Percentiles rank a stretch among this genome's conserved stretches.
Evolutionary conservation across 2,329 filamentous ascomycete genomes (phyloP).

Genomic region (Pseudofabraea citricarpa): DNA sequence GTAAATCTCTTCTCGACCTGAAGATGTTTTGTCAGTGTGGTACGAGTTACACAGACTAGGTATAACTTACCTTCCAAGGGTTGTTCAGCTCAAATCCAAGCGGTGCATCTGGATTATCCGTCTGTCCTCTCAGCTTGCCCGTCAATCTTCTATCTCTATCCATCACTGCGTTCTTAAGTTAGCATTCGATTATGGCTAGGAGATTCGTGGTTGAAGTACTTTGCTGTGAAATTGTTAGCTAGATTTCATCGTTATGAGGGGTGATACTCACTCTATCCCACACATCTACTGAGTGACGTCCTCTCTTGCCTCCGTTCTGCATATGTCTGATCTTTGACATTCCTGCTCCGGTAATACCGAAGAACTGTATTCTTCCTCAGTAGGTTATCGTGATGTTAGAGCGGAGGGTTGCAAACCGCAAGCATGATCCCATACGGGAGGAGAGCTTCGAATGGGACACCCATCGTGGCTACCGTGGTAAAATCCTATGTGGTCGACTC

Average conservation of each 20-base stretch:
- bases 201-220: constrained; percentile 19
- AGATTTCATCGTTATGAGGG: constrained; percentile 2
- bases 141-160: constrained; percentile 36
- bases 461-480: constrained; percentile 27
- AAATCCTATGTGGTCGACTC: constrained; percentile 13
- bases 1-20: constrained; percentile 27
- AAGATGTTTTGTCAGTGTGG: constrained; percentile 5
- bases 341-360: constrained; percentile 33
- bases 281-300: constrained; percentile 32
- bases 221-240: constrained; percentile 27
- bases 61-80: constrained; percentile 36
- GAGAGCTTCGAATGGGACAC: constrained; percentile 36
- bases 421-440: constrained; percentile 36
- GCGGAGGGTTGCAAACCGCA: constrained; percentile 24
- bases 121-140: constrained; percentile 33
- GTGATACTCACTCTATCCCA: constrained; percentile 33
- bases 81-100: constrained; percentile 35
- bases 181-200: constrained; percentile 4
- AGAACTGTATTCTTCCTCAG: constrained; percentile 31
- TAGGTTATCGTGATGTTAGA: neutral
- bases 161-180: constrained; percentile 32
- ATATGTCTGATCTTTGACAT: constrained; percentile 32
- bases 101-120: constrained; percentile 30
- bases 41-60: too few relatives aligned
- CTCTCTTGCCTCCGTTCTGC: constrained; percentile 34